Conservation (phyloP, 768 basidiomycete species). For the Leucocoprinus sp. region DNA sequence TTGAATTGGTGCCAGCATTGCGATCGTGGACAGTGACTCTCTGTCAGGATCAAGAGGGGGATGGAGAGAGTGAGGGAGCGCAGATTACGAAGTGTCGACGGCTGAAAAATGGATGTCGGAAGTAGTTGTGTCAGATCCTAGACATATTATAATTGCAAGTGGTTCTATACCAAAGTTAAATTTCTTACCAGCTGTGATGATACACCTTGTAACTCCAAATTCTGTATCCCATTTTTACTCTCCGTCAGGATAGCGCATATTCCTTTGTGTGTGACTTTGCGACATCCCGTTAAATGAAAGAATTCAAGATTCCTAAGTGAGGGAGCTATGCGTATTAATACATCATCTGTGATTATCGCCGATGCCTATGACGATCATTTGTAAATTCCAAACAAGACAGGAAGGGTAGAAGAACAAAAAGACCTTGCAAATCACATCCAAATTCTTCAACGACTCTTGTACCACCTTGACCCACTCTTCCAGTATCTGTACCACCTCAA, state of each 20-base stretch:
- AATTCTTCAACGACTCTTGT: constrained; percentile 37
- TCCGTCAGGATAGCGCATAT: constrained; percentile 41
- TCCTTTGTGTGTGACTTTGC: constrained; percentile 56
- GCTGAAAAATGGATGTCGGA: not conserved
- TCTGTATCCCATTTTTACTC: constrained; percentile 38
- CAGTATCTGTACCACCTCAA: constrained; percentile 40
- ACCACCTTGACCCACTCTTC: constrained; percentile 41
- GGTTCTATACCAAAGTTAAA: not conserved
- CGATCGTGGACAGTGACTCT: no score
- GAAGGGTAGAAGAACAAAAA: not conserved
- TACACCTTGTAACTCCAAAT: constrained; percentile 55
- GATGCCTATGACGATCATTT: constrained; percentile 36
- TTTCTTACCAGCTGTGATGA: constrained; percentile 24
- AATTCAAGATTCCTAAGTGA: constrained; percentile 43
- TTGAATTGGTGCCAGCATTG: constrained; percentile 17
- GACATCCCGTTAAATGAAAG: constrained; percentile 59
- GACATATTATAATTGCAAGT: no score
- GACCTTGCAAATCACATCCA: constrained; percentile 70
- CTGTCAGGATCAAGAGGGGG: constrained; percentile 26
- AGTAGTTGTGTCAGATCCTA: constrained; percentile 43
- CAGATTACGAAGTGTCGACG: constrained; percentile 30
- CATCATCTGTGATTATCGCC: constrained; percentile 45
- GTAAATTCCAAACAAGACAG: not conserved
- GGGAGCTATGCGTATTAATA: constrained; percentile 43
- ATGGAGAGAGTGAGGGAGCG: constrained; percentile 29